Conservation (phyloP, 75 land plant genomes). For the Sequoiadendron giganteum region DNA sequence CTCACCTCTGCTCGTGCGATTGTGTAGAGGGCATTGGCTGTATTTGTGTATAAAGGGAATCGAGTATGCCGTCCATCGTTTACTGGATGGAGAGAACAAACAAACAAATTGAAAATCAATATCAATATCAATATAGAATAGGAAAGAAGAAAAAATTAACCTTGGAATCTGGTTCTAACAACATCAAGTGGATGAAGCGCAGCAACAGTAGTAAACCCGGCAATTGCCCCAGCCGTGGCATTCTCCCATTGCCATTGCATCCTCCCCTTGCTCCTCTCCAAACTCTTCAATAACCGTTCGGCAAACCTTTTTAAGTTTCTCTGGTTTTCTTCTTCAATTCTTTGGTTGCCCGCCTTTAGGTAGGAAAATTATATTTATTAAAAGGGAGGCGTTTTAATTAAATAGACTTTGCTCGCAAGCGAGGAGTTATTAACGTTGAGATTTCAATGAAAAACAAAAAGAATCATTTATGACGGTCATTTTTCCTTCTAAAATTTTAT, state of each 20-base stretch:
- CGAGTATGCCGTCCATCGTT: conserved; percentile 66
- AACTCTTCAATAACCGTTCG: not conserved
- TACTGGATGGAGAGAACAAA: conserved; percentile 30
- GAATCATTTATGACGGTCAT: no score
- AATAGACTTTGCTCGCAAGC: no score
- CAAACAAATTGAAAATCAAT: not conserved
- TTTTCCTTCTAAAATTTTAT: no score
- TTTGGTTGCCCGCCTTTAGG: not conserved
- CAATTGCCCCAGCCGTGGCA: conserved; percentile 81
- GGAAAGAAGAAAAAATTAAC: conserved; percentile 20
- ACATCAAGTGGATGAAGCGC: conserved; percentile 90
- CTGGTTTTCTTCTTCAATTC: not conserved
- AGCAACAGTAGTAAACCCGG: conserved; percentile 89
- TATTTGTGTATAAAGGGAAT: conserved; percentile 71
- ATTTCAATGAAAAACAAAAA: no score
- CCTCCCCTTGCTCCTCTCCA: not conserved
- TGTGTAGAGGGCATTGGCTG: conserved; percentile 73
- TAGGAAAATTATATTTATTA: not conserved
- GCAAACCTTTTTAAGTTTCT: not conserved
- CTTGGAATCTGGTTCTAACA: conserved; percentile 94
- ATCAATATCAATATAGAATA: conserved; percentile 2
- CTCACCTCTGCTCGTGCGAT: conserved; percentile 76
- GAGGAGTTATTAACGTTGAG: no score
- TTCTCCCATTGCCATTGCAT: conserved; percentile 48
- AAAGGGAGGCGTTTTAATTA: not conserved